These are phyloP conservation scores for Sclerotinia spermophila DNA, from an alignment of 2,329 filamentous ascomycete genomes.

Conservation along the genomic window DNA sequence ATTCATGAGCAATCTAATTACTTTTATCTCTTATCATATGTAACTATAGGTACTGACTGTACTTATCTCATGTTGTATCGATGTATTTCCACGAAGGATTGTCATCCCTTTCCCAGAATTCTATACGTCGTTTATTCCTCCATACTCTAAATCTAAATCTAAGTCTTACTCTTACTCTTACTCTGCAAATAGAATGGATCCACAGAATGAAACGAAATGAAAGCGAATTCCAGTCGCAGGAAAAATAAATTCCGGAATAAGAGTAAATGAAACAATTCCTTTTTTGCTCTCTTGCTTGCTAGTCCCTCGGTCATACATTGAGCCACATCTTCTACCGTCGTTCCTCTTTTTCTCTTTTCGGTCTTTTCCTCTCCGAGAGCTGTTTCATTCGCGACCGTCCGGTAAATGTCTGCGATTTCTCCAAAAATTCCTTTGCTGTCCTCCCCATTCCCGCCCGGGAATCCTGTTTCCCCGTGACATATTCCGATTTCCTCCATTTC, in stretches of 20 bases:
- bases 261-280: constrained; percentile 18
- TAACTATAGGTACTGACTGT: background rate
- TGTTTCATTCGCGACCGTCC: constrained; percentile 56
- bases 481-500: constrained; percentile 75
- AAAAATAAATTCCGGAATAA: background rate
- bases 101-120: background rate
- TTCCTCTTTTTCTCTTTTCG: constrained; percentile 53
- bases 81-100: background rate
- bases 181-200: background rate
- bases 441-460: constrained; percentile 40
- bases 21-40: background rate
- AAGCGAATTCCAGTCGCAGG: background rate
- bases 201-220: constrained; percentile 11
- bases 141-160: background rate
- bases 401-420: constrained; percentile 59
- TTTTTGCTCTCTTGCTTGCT: constrained; percentile 43
- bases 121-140: background rate
- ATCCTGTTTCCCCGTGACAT: constrained; percentile 66
- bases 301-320: constrained; percentile 47
- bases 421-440: constrained; percentile 48
- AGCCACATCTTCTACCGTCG: constrained; percentile 56
- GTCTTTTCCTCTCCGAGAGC: constrained; percentile 57
- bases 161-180: background rate
- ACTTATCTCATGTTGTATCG: background rate
- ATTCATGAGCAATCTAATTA: background rate